Evolutionary conservation across 2,329 filamentous ascomycete species (phyloP).

Genomic region (Chalara sp.): DNA sequence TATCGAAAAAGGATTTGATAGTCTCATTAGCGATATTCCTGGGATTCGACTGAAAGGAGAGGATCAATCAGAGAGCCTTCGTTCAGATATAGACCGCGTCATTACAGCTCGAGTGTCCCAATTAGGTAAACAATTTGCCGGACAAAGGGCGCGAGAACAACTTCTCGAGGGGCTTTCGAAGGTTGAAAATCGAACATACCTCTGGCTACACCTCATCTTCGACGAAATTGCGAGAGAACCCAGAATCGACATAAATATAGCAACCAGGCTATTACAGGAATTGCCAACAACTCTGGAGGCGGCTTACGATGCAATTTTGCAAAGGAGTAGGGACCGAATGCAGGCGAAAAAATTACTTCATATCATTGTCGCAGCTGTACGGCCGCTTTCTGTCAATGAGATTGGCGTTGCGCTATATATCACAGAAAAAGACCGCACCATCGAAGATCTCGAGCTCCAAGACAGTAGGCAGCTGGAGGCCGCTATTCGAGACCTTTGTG

Average conservation of each 20-base stretch:
- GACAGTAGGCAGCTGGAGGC: constrained; percentile 7
- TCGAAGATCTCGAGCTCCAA: not conserved
- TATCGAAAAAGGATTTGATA: constrained; percentile 13
- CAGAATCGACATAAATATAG: constrained; percentile 1
- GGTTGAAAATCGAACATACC: constrained; percentile 1
- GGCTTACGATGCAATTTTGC: constrained; percentile 31
- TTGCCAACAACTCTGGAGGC: constrained; percentile 19
- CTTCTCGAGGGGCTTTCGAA: too few species aligned
- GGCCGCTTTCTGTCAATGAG: constrained; percentile 24
- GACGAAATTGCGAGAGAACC: not conserved
- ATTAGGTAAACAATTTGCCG: too few species aligned
- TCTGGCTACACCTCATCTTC: constrained; percentile 6
- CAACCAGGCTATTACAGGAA: not conserved
- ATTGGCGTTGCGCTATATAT: not conserved
- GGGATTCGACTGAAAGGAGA: constrained; percentile 5
- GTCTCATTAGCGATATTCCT: not conserved
- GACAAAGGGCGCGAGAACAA: too few species aligned
- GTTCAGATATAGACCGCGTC: constrained; percentile 6
- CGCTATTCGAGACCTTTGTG: constrained; percentile 26
- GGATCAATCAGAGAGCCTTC: constrained; percentile 4
- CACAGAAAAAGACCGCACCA: not conserved
- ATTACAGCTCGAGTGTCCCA: constrained; percentile 1
- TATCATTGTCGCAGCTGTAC: constrained; percentile 27
- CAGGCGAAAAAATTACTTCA: constrained; percentile 27
- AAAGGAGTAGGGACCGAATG: constrained; percentile 17